Evolutionary conservation across 345 rosid genomes (phyloP).

Genomic region (Heritiera fomes): DNA sequence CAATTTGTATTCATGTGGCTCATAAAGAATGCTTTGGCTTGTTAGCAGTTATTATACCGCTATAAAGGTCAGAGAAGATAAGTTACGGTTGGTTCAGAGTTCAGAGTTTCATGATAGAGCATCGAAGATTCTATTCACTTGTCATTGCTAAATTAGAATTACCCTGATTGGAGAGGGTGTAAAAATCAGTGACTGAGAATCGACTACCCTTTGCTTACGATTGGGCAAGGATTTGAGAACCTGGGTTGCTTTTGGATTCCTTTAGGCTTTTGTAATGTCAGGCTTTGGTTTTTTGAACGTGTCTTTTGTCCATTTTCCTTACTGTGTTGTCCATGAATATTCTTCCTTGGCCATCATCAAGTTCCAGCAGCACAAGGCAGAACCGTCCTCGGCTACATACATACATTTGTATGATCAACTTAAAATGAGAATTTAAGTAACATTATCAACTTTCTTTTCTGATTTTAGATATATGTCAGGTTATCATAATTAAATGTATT

Average conservation of each 20-base stretch:
- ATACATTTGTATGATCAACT: too few species aligned
- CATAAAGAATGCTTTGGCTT: background rate
- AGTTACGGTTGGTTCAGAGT: slow-evolving; percentile 23
- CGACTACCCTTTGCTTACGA: background rate
- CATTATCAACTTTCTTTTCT: too few species aligned
- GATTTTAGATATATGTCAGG: too few species aligned
- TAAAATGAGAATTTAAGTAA: too few species aligned
- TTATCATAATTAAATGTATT: background rate
- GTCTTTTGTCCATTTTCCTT: background rate
- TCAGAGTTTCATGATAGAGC: background rate
- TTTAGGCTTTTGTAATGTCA: background rate
- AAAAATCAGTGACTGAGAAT: background rate
- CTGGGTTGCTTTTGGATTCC: background rate
- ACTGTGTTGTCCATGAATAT: too few species aligned
- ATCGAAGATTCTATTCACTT: slow-evolving; percentile 18
- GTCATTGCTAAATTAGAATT: background rate
- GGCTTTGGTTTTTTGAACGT: background rate
- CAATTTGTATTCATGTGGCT: background rate
- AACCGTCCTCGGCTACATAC: too few species aligned
- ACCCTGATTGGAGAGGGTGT: background rate
- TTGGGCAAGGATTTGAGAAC: background rate
- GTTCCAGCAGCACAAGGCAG: background rate
- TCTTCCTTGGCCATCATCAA: background rate
- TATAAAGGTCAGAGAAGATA: background rate
- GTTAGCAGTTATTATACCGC: background rate